A percentile compares a stretch with the other conserved stretches of the same genome.
Conservation (phyloP, 2,329 filamentous ascomycete genomes). For the Cladosporium sp. region DNA sequence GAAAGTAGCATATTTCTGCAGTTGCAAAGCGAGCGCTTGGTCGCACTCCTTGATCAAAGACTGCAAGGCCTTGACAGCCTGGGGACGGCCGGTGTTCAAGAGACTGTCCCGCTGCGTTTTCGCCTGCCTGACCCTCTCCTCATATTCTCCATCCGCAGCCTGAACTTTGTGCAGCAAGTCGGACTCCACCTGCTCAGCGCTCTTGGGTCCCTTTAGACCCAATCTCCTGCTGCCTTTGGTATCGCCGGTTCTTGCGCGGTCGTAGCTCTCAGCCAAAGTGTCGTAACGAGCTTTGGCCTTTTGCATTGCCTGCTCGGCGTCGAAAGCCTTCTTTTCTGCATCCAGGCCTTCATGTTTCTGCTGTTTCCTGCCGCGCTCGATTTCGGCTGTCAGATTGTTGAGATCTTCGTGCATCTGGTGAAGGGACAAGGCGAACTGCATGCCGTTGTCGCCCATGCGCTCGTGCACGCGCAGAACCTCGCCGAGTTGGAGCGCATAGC, state of each 20-base stretch:
- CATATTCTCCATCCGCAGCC: slow-evolving; percentile 82
- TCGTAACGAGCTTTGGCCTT: slow-evolving; percentile 97
- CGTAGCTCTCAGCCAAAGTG: slow-evolving; percentile 86
- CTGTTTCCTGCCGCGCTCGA: slow-evolving; percentile 83
- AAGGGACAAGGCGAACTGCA: slow-evolving; percentile 82
- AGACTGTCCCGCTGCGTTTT: slow-evolving; percentile 74
- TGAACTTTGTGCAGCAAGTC: slow-evolving; percentile 84
- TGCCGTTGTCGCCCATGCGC: slow-evolving; percentile 89
- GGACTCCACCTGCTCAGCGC: slow-evolving; percentile 87
- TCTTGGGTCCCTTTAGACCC: slow-evolving; percentile 87
- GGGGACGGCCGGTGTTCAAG: slow-evolving; percentile 67
- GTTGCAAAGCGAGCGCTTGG: slow-evolving; percentile 76
- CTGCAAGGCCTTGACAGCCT: slow-evolving; percentile 74
- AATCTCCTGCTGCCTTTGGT: slow-evolving; percentile 74
- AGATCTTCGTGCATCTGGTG: slow-evolving; percentile 96
- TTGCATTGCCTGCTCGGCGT: slow-evolving; percentile 79
- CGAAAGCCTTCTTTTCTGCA: slow-evolving; percentile 81
- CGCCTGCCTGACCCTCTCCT: slow-evolving; percentile 73
- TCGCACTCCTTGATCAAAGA: slow-evolving; percentile 87
- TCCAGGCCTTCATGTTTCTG: slow-evolving; percentile 88
- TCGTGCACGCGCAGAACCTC: slow-evolving; percentile 85
- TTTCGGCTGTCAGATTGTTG: slow-evolving; percentile 70
- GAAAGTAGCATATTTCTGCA: slow-evolving; percentile 95
- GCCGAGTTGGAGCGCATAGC: slow-evolving; percentile 74
- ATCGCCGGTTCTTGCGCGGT: slow-evolving; percentile 85